Base-by-base conservation (phyloP, 768 basidiomycete genomes). In the Myochromella boudieri region DNA sequence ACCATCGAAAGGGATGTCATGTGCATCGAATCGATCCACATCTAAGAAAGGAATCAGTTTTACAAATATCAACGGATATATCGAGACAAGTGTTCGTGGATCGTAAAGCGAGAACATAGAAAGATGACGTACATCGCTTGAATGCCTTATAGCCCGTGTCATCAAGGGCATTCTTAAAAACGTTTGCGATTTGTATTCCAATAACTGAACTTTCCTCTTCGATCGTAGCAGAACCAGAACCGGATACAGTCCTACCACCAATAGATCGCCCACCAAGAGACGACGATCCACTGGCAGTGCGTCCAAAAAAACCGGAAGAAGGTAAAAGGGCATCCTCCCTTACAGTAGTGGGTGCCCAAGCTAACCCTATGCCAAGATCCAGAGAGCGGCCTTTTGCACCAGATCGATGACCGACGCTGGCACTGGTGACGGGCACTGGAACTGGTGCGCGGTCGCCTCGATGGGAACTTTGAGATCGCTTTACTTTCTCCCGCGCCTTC, bases 1-100 rank as follows among this genome's bases (percentile, higher is more conserved):
- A 12, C 87, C 87, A 48, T 90, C 85, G 40, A 90, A 81, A 3
- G 85, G 82, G 37, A 91, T 89, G 33, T 79, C 71, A 51, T 84
- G 78, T 15, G 82, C 82, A 60, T 90, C 87, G 57, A 85, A 90
- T 49, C 80, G 80, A 60, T 81, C 81, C 12, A 89, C 83, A 66
- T 86, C 87, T 89, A 51, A 36, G 48, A 40, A 36, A 20, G 25
- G 53, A 46, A 44, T 42, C 41, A 48, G 54, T 56, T n/a, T n/a
- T 43, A 42, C 38, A 42, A 14, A 5, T 17, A 34, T 17, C n/a
- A 34, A 34, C 6, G n/a, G 14, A 20, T 37, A 37, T 7, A 9
- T 12, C 11, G 14, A 8, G 15, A 29, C 26, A 15, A 41, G 32
- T 36, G 28, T 40, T 8, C 28, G 28, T 29, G 42, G n/a, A 26